These are phyloP conservation scores for Colletotrichum neosansevieriae DNA, from an alignment of 2,329 filamentous ascomycete genomes.

Conservation along the genomic window DNA sequence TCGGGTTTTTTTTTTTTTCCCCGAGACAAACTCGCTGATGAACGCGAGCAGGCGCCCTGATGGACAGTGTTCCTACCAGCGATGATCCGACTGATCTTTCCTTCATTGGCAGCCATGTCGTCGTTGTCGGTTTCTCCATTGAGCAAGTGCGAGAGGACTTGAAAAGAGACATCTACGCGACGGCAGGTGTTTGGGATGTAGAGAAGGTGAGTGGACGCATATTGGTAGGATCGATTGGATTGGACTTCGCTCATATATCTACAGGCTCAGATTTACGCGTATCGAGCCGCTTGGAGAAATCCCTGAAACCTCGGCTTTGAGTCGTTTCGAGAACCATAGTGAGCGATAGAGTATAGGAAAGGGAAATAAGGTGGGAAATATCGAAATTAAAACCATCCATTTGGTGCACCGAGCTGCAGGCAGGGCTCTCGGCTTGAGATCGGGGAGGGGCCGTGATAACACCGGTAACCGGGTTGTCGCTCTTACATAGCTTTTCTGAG, in stretches of 20 bases:
- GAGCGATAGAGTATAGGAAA: no score
- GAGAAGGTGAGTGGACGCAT: not conserved
- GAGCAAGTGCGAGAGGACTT: constrained; percentile 8
- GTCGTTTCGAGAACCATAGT: no score
- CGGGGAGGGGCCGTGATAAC: no score
- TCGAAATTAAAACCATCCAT: no score
- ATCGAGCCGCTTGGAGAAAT: not conserved
- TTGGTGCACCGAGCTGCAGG: no score
- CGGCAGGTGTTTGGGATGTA: not conserved
- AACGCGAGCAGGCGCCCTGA: not conserved
- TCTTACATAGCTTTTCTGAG: no score
- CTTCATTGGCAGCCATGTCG: constrained; percentile 6
- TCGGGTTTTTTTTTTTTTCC: no score
- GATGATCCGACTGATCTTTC: not conserved
- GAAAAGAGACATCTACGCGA: constrained; percentile 1
- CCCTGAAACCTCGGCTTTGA: not conserved
- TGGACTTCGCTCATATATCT: not conserved
- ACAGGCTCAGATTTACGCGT: not conserved
- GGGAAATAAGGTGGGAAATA: no score
- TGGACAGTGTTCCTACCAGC: not conserved
- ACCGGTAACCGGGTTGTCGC: no score
- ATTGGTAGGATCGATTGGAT: not conserved
- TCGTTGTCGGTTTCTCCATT: not conserved
- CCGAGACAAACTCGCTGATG: not conserved
- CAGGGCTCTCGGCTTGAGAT: no score